These are phyloP conservation scores for Blastobotrys ciferrii DNA, from an alignment of 1,139 yeast species.

Conservation along the genomic window DNA sequence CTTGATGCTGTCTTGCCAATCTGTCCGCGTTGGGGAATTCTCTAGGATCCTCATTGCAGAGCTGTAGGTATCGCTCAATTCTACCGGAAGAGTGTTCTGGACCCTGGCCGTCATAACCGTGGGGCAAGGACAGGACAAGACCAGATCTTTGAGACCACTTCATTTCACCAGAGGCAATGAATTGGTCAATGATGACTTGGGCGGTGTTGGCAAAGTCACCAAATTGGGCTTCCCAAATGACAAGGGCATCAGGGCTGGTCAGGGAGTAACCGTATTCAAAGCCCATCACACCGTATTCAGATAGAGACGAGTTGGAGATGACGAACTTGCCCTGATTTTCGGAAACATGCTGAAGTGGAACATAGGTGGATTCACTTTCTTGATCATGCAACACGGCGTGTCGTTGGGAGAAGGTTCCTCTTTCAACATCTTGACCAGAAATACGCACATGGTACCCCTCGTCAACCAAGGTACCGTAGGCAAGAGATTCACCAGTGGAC, in stretches of 20 bases:
- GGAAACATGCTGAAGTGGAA: slow-evolving; percentile 77
- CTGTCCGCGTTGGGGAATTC: slow-evolving; percentile 86
- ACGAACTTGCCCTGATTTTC: slow-evolving; percentile 84
- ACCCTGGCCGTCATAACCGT: slow-evolving; percentile 99
- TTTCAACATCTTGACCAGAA: slow-evolving; percentile 99
- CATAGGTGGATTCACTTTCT: slow-evolving; percentile 73
- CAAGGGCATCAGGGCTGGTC: slow-evolving; percentile 94
- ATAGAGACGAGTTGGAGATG: slow-evolving; percentile 92
- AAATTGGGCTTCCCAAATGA: slow-evolving; percentile 99
- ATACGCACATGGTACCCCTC: slow-evolving; percentile 98
- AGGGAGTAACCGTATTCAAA: slow-evolving; percentile 98
- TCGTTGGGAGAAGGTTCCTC: slow-evolving; percentile 99
- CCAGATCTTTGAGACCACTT: slow-evolving; percentile 99
- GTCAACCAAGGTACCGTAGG: slow-evolving; percentile 84
- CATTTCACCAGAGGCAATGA: slow-evolving; percentile 93
- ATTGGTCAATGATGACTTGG: slow-evolving; percentile 96
- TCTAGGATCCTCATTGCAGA: slow-evolving; percentile 96
- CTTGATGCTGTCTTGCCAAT: slow-evolving; percentile 97
- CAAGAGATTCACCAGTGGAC: slow-evolving; percentile 99
- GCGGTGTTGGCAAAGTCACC: slow-evolving; percentile 99
- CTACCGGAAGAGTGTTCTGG: slow-evolving; percentile 99
- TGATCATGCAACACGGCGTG: slow-evolving; percentile 98
- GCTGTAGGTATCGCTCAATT: slow-evolving; percentile 92
- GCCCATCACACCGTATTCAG: slow-evolving; percentile 99
- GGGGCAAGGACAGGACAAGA: slow-evolving; percentile 90